phyloP scores from a whole-genome alignment of 108 stramenopile species.

The Skeletonema tropicum region DNA sequence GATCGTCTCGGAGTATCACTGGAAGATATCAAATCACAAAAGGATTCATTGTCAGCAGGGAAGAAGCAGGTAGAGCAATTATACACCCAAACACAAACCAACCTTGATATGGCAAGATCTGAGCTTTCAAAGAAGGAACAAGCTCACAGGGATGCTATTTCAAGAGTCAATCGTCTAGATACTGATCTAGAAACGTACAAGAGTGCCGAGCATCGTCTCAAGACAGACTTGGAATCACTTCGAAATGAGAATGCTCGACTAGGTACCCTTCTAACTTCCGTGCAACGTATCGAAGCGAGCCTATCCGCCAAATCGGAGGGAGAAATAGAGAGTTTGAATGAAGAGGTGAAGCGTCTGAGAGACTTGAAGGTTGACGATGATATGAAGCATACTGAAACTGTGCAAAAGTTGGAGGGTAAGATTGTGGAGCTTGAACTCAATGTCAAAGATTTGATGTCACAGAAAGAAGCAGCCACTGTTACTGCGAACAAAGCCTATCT shows the following conservation, averaged over 20 bases:
- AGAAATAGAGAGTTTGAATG: slow-evolving; percentile 55
- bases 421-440: slow-evolving; percentile 53
- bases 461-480: slow-evolving; percentile 51
- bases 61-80: slow-evolving; percentile 61
- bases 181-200: slow-evolving; percentile 70
- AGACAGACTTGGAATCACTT: slow-evolving; percentile 60
- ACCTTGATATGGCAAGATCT: slow-evolving; percentile 57
- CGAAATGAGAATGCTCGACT: slow-evolving; percentile 73
- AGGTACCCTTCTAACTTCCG: slow-evolving; percentile 68
- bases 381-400: slow-evolving; percentile 42
- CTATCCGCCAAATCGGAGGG: slow-evolving; percentile 64
- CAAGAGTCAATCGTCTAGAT: slow-evolving; percentile 63
- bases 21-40: slow-evolving; percentile 58
- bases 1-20: slow-evolving; percentile 62
- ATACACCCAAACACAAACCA: slow-evolving; percentile 57
- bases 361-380: slow-evolving; percentile 41
- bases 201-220: slow-evolving; percentile 60
- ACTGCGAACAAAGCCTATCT: slow-evolving; percentile 44
- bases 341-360: slow-evolving; percentile 50
- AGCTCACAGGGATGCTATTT: slow-evolving; percentile 40
- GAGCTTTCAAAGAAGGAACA: slow-evolving; percentile 56
- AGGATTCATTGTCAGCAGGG: slow-evolving; percentile 39
- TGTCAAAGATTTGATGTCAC: slow-evolving; percentile 41
- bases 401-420: slow-evolving; percentile 58
- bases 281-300: slow-evolving; percentile 83